phyloP scores from a whole-genome alignment of 106 monocot genomes.

The Narthecium ossifragum region DNA sequence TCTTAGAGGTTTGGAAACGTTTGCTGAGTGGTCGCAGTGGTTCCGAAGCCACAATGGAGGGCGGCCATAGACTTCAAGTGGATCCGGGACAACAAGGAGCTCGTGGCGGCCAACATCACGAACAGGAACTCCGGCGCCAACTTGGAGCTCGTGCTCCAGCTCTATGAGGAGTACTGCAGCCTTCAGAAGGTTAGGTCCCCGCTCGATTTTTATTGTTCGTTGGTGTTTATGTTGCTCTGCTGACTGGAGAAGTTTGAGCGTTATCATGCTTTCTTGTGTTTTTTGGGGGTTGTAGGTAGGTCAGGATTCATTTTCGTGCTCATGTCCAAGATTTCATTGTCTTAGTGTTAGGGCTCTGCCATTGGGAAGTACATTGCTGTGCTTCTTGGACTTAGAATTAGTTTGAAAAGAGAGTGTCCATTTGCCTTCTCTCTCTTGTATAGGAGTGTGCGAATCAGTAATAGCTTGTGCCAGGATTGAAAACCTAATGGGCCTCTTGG shows the following conservation, averaged over 20 bases:
- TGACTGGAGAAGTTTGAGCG: neutral
- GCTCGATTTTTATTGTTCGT: slow-evolving; percentile 1
- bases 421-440: too few relatives aligned
- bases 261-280: neutral
- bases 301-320: too few relatives aligned
- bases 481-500: too few relatives aligned
- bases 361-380: neutral
- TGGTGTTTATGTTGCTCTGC: slow-evolving; percentile 3
- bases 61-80: slow-evolving; percentile 98
- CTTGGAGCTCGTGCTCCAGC: slow-evolving; percentile 75
- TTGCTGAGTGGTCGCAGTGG: slow-evolving; percentile 6
- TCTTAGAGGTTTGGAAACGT: neutral
- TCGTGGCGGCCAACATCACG: slow-evolving; percentile 65
- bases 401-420: too few relatives aligned
- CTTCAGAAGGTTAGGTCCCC: slow-evolving; percentile 81
- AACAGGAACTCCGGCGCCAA: slow-evolving; percentile 74
- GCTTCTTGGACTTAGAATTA: too few relatives aligned
- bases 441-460: too few relatives aligned
- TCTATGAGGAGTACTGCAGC: slow-evolving; percentile 63
- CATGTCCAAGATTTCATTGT: neutral
- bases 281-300: neutral
- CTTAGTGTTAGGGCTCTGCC: neutral
- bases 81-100: slow-evolving; percentile 86
- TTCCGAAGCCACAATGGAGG: slow-evolving; percentile 71
- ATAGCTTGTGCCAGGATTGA: too few relatives aligned